These are phyloP conservation scores for Guadua angustifolia DNA, from an alignment of 176 grass and related monocot species.

Conservation along the genomic window DNA sequence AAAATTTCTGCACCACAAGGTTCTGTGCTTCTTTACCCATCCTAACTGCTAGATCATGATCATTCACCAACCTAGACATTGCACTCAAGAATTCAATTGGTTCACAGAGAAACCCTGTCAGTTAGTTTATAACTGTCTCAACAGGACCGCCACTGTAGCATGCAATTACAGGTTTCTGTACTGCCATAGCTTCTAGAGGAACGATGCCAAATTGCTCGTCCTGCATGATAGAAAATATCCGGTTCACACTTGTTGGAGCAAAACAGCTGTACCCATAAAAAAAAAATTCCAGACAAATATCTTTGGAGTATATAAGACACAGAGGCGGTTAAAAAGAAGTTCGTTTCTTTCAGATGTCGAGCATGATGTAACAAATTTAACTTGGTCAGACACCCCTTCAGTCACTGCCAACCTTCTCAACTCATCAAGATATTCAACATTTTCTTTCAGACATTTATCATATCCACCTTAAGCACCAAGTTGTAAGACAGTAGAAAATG, in stretches of 20 bases:
- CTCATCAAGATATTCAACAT: slow-evolving; percentile 57
- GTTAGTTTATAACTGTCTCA: slow-evolving; percentile 55
- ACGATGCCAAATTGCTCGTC: slow-evolving; percentile 62
- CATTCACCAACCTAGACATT: slow-evolving; percentile 47
- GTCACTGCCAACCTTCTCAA: slow-evolving; percentile 54
- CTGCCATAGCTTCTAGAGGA: slow-evolving; percentile 60
- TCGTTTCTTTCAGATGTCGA: slow-evolving; percentile 88
- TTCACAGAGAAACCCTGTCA: slow-evolving; percentile 57
- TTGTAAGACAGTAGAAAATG: background rate
- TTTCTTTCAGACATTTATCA: slow-evolving; percentile 59
- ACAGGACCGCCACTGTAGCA: slow-evolving; percentile 59
- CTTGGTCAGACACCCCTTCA: slow-evolving; percentile 51
- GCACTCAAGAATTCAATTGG: slow-evolving; percentile 49
- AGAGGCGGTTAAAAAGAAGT: slow-evolving; percentile 80
- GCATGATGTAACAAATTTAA: slow-evolving; percentile 87
- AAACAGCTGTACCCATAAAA: background rate
- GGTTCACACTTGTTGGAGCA: background rate
- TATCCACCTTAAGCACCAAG: slow-evolving; percentile 49
- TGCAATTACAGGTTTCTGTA: slow-evolving; percentile 59
- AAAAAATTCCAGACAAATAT: slow-evolving; percentile 47
- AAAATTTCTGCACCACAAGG: slow-evolving; percentile 46
- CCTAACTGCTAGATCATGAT: slow-evolving; percentile 48
- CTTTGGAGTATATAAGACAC: slow-evolving; percentile 88
- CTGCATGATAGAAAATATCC: slow-evolving; percentile 36
- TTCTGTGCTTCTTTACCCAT: slow-evolving; percentile 56